These are phyloP conservation scores for Syzygium aqueum DNA, from an alignment of 345 rosid genomes.

Conservation along the genomic window DNA sequence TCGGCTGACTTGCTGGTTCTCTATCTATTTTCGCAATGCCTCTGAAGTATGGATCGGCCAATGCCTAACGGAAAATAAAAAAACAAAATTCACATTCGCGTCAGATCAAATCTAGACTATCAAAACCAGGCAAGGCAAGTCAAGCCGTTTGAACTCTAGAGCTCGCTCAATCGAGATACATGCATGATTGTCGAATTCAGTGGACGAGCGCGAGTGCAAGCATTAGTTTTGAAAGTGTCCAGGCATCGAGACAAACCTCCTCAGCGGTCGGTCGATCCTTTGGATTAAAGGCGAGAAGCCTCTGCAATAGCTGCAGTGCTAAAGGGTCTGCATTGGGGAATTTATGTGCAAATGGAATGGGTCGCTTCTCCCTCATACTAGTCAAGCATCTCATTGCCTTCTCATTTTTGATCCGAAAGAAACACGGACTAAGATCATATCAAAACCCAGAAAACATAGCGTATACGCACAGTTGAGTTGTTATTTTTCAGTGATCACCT, in stretches of 20 bases:
- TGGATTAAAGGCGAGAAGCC: slow-evolving; percentile 78
- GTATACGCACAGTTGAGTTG: neutral
- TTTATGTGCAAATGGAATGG: slow-evolving; percentile 44
- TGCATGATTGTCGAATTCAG: neutral
- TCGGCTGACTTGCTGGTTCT: slow-evolving; percentile 81
- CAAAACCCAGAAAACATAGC: neutral
- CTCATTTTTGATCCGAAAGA: slow-evolving; percentile 64
- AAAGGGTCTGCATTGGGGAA: slow-evolving; percentile 53
- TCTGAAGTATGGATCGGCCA: slow-evolving; percentile 77
- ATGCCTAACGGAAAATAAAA: slow-evolving; percentile 31
- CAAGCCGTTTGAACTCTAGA: neutral
- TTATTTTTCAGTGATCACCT: slow-evolving; percentile 18
- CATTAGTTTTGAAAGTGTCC: neutral
- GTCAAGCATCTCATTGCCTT: slow-evolving; percentile 77
- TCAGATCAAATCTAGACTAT: neutral
- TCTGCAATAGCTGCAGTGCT: slow-evolving; percentile 51
- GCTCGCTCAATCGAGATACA: neutral
- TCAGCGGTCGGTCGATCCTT: slow-evolving; percentile 75
- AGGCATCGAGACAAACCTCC: slow-evolving; percentile 34
- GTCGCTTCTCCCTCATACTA: slow-evolving; percentile 84
- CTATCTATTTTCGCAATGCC: slow-evolving; percentile 77
- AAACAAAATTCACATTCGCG: neutral
- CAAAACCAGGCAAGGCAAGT: neutral
- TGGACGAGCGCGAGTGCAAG: neutral
- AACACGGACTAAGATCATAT: neutral